A percentile compares a stretch with the other conserved stretches of the same genome.
phyloP scores from a whole-genome alignment of 2,329 filamentous ascomycete genomes.

The Claviceps sp. region DNA sequence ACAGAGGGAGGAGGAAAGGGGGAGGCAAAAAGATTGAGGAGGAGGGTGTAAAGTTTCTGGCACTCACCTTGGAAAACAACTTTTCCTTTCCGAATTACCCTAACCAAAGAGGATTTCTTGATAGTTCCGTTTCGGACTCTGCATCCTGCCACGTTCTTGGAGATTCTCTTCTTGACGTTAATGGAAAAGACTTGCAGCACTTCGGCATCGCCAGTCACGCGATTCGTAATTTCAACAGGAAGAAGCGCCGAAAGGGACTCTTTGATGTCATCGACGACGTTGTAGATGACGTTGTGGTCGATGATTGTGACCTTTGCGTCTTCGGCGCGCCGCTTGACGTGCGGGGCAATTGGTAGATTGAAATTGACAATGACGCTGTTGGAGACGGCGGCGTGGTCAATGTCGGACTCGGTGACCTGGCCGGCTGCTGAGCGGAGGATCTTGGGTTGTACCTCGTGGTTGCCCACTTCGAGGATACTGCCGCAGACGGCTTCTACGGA shows the following conservation, averaged over 20 bases:
- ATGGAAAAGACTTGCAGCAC: constrained; percentile 75
- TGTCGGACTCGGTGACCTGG: constrained; percentile 68
- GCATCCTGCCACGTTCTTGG: constrained; percentile 71
- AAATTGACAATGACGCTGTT: constrained; percentile 73
- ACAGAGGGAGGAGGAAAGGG: neutral
- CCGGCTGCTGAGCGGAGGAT: constrained; percentile 71
- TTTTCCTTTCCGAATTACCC: constrained; percentile 57
- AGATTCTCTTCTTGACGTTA: constrained; percentile 57
- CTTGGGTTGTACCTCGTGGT: constrained; percentile 65
- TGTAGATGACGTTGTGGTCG: constrained; percentile 79
- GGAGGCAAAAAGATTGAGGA: constrained; percentile 4
- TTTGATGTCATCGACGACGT: constrained; percentile 60
- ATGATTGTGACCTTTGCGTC: constrained; percentile 61
- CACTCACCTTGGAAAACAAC: constrained; percentile 69
- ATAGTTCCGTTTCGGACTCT: constrained; percentile 74
- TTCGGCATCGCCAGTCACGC: constrained; percentile 79
- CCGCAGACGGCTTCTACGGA: constrained; percentile 84
- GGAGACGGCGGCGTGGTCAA: constrained; percentile 73
- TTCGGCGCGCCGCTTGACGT: constrained; percentile 58
- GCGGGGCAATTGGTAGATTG: constrained; percentile 56
- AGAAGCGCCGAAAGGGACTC: constrained; percentile 56
- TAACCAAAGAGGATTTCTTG: constrained; percentile 47
- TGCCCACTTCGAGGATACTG: constrained; percentile 65
- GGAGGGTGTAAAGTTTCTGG: neutral
- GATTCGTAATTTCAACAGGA: constrained; percentile 49